A percentile compares a stretch with the other conserved stretches of the same genome.
phyloP scores from a whole-genome alignment of 805 yeast species.

The Candida takata region DNA sequence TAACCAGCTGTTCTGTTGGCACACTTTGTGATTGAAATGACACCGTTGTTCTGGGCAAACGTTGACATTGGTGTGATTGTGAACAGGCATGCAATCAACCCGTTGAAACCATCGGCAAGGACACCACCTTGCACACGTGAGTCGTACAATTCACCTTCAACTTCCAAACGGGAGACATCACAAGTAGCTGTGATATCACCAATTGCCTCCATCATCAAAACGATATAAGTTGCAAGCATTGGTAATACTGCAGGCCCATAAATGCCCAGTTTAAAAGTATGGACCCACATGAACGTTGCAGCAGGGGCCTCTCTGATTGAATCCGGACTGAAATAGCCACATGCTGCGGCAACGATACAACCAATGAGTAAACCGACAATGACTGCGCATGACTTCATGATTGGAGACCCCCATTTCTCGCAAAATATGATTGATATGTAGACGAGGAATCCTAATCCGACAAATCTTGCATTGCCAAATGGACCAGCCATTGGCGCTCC shows the following conservation, averaged over 20 bases:
- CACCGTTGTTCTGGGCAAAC: conserved; percentile 95
- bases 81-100: conserved; percentile 67
- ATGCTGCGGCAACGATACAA: conserved; percentile 88
- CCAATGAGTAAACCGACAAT: conserved; percentile 79
- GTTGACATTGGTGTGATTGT: conserved; percentile 88
- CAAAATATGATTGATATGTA: conserved; percentile 64
- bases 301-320: conserved; percentile 67
- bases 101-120: conserved; percentile 81
- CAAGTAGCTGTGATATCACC: conserved; percentile 94
- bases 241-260: conserved; percentile 88
- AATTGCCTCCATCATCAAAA: conserved; percentile 85
- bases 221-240: conserved; percentile 73
- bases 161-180: conserved; percentile 81
- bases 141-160: conserved; percentile 76
- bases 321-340: conserved; percentile 64
- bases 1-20: conserved; percentile 79
- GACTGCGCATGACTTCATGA: conserved; percentile 91
- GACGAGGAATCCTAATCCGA: conserved; percentile 85
- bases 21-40: conserved; percentile 84
- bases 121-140: conserved; percentile 90
- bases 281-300: conserved; percentile 81
- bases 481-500: conserved; percentile 53
- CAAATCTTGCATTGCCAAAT: conserved; percentile 83
- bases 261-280: conserved; percentile 67
- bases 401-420: conserved; percentile 89